Evolutionary conservation across 805 yeast species (phyloP).

Genomic region (Starmerella vitae): DNA sequence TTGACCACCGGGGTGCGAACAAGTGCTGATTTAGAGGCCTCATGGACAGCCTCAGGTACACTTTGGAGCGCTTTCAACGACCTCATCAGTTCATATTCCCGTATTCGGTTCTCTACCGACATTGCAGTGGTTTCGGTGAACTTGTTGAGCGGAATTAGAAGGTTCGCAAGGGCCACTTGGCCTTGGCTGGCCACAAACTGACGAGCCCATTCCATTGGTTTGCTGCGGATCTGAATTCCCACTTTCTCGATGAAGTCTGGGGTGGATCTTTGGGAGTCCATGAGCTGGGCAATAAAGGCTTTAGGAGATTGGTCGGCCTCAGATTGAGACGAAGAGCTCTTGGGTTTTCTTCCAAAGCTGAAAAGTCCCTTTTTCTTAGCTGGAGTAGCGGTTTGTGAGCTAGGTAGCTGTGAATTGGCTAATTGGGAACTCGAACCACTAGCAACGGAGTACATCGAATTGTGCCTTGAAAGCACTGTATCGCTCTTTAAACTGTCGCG

Average conservation of each 20-base stretch:
- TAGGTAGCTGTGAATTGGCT: no score
- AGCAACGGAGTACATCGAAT: no score
- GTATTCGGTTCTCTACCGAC: conserved; percentile 40
- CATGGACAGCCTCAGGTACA: conserved; percentile 46
- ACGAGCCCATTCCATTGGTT: conserved; percentile 71
- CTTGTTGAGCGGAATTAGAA: conserved; percentile 41
- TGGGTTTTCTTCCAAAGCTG: no score
- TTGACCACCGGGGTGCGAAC: conserved; percentile 52
- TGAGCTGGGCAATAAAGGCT: conserved; percentile 58
- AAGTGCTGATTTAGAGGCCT: conserved; percentile 33
- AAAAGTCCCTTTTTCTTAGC: no score
- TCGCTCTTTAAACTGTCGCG: no score
- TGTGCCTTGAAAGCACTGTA: no score
- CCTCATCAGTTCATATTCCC: conserved; percentile 62
- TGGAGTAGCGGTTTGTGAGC: no score
- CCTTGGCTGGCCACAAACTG: conserved; percentile 66
- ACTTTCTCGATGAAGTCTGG: conserved; percentile 62
- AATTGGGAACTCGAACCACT: no score
- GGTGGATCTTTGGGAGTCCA: conserved; percentile 49
- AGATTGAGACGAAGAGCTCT: no score
- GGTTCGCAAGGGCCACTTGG: conserved; percentile 57
- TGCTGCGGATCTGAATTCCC: conserved; percentile 87
- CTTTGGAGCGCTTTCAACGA: conserved; percentile 66
- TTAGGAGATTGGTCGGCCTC: conserved; percentile 37
- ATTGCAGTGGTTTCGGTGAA: conserved; percentile 14